Base-by-base conservation (phyloP, 2,329 filamentous ascomycete species). In the Fusarium palustre region DNA sequence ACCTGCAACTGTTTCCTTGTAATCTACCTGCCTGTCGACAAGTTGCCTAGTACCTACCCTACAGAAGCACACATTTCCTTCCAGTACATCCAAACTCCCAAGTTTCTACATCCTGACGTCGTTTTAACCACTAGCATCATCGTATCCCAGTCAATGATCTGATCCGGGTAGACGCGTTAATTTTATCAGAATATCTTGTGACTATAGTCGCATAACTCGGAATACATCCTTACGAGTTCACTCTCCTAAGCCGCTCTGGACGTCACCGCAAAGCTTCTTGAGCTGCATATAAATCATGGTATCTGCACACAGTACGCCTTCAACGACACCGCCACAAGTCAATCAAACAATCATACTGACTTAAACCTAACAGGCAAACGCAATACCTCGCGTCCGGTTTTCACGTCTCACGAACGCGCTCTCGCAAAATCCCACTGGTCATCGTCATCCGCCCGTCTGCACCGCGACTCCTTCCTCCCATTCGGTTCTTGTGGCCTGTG, bases 401-500 rank as follows among this genome's bases (percentile, higher is more conserved):
- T 98, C 84, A 98, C 96, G 34, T 90, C 93, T 25, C 90, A 97
- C 81, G 96, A 98, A 82, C 91, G 96, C 71, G 87, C 88, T 53
- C 87, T 95, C 50, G 91, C 97, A 64, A 93, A 94, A 75, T 87
- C 88, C 20, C 89, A 90, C 72, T 98, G 96, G 94, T 89, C 91
- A 72, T 88, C 91, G 11, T 92, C 91, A 70, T 89, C 91, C 53
- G 93, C 94, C n/a, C 92, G 93, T 54, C 89, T 98, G 34, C 90
- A 88, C 24, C 91, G 95, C 76, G 96, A 98, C 77, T 96, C 92
- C 58, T 98, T 97, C 79, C 88, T 98, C 13, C 91, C 93, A 7
- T 97, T 98, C 78, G 93, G 91, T 55, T 93, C 91, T 24, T 99
- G 95, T 82, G 88, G 91, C 55, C 86, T 99, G 30, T 99, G 95